Evolutionary conservation across 805 yeast genomes (phyloP).

Genomic region (Starmerella kuoi): DNA sequence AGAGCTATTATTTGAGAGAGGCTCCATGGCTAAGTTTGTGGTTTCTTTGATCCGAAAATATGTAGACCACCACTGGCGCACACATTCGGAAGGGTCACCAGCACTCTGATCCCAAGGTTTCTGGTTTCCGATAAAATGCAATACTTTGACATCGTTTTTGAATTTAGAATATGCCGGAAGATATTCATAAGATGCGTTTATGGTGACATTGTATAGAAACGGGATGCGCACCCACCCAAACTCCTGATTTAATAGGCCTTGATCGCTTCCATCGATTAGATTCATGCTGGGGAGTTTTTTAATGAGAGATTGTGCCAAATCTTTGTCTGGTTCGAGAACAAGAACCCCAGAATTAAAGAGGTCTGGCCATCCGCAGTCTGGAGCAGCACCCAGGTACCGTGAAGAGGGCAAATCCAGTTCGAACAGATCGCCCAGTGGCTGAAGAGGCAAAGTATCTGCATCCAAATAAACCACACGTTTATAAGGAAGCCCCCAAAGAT

Average conservation of each 20-base stretch:
- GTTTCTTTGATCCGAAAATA: neutral
- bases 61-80: conserved; percentile 8
- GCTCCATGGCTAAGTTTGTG: no score
- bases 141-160: conserved; percentile 30
- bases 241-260: conserved; percentile 65
- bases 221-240: conserved; percentile 60
- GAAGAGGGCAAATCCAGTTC: conserved; percentile 2
- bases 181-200: conserved; percentile 45
- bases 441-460: conserved; percentile 41
- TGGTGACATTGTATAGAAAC: conserved; percentile 74
- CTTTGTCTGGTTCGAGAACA: conserved; percentile 41
- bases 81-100: neutral
- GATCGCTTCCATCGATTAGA: conserved; percentile 84
- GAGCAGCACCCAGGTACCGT: conserved; percentile 36
- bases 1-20: no score
- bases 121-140: conserved; percentile 31
- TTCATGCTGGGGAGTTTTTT: conserved; percentile 24
- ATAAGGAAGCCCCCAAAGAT: conserved; percentile 40
- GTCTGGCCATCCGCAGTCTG: conserved; percentile 90
- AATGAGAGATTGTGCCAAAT: conserved; percentile 35
- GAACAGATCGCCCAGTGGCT: conserved; percentile 25
- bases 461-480: conserved; percentile 39
- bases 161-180: conserved; percentile 56
- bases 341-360: conserved; percentile 73
- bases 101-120: conserved; percentile 30